These are phyloP conservation scores for Pseudocercospora macadamiae DNA, from an alignment of 2,329 filamentous ascomycete genomes.

Conservation along the genomic window DNA sequence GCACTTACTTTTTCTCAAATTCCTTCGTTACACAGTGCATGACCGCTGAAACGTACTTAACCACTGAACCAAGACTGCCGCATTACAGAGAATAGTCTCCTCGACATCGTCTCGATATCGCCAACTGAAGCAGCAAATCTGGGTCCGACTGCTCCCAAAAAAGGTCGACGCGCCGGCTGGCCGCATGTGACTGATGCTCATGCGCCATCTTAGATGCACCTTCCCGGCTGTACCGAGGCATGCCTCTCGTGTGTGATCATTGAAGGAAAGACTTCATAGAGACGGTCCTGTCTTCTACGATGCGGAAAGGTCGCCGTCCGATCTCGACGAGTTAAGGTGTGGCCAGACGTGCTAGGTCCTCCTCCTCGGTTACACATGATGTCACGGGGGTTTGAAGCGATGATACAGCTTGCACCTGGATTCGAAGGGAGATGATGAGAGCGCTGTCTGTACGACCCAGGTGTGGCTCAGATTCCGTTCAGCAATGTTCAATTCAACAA, in stretches of 20 bases:
- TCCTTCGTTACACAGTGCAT: constrained; percentile 5
- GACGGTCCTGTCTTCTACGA: no score
- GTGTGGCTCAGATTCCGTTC: no score
- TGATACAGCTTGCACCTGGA: no score
- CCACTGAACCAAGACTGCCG: no score
- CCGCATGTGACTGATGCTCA: background rate
- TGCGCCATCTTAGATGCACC: background rate
- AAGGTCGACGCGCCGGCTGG: background rate
- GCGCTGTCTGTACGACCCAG: no score
- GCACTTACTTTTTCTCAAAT: constrained; percentile 7
- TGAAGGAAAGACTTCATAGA: background rate
- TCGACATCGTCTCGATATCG: no score
- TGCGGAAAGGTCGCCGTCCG: no score
- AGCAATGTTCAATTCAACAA: no score
- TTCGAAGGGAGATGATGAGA: no score
- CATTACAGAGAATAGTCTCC: no score
- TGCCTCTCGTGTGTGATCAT: background rate
- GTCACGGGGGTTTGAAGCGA: background rate
- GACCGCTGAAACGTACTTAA: background rate
- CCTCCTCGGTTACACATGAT: background rate
- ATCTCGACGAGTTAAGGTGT: background rate
- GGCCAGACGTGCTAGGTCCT: background rate
- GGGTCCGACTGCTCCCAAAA: background rate
- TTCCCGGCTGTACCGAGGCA: background rate
- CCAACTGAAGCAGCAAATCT: no score